These are phyloP conservation scores for Penicillium sp. DNA, from an alignment of 2,329 filamentous ascomycete species.

Conservation along the genomic window DNA sequence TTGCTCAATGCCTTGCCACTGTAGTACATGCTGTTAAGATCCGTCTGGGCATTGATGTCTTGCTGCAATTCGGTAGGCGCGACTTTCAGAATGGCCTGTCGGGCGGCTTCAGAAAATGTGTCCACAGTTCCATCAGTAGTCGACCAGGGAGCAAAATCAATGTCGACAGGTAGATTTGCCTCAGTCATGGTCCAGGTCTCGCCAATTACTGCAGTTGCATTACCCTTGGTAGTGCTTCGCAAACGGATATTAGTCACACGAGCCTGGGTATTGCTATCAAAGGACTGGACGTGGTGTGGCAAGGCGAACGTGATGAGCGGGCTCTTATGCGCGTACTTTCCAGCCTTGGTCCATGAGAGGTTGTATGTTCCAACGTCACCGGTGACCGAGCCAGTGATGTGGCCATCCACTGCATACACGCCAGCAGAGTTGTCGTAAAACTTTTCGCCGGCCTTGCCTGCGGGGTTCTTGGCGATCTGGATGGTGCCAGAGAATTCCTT, in stretches of 20 bases:
- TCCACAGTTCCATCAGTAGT: slow-evolving; percentile 45
- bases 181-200: slow-evolving; percentile 79
- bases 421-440: slow-evolving; percentile 76
- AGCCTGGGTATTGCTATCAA: slow-evolving; percentile 59
- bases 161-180: slow-evolving; percentile 65
- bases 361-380: slow-evolving; percentile 68
- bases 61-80: slow-evolving; percentile 74
- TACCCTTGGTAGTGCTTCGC: slow-evolving; percentile 82
- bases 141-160: slow-evolving; percentile 80
- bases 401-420: slow-evolving; percentile 67
- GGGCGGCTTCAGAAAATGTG: slow-evolving; percentile 50
- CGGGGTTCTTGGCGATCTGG: slow-evolving; percentile 78
- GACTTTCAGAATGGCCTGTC: slow-evolving; percentile 59
- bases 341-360: slow-evolving; percentile 71
- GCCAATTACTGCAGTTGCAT: slow-evolving; percentile 69
- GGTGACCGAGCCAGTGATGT: slow-evolving; percentile 60
- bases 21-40: slow-evolving; percentile 88
- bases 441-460: slow-evolving; percentile 58
- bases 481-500: slow-evolving; percentile 73
- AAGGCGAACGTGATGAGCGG: slow-evolving; percentile 80
- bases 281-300: slow-evolving; percentile 79
- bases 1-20: slow-evolving; percentile 83
- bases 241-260: slow-evolving; percentile 60
- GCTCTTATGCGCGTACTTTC: slow-evolving; percentile 55
- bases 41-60: slow-evolving; percentile 70